Evolutionary conservation across 2,329 filamentous ascomycete genomes (phyloP).

Genomic region (Fusarium sp.): DNA sequence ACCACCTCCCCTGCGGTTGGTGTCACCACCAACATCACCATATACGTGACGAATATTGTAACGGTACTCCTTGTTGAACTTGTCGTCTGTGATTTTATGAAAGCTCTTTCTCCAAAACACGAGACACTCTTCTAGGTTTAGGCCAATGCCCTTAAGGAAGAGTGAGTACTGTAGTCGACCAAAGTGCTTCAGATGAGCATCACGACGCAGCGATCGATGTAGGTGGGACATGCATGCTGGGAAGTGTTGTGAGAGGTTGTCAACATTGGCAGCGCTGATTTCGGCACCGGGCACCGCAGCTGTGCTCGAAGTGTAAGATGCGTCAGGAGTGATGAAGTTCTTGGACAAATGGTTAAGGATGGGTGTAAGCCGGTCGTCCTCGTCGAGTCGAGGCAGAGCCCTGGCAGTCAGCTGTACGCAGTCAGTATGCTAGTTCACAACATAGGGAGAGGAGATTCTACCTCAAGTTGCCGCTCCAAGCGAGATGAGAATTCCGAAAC

Average conservation of each 20-base stretch:
- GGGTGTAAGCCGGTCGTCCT: conserved; percentile 87
- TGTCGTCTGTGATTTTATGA: conserved; percentile 88
- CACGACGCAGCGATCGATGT: conserved; percentile 86
- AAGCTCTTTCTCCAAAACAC: conserved; percentile 92
- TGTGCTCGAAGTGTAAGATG: conserved; percentile 76
- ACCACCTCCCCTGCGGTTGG: conserved; percentile 85
- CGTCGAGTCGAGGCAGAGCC: conserved; percentile 90
- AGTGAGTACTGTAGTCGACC: conserved; percentile 94
- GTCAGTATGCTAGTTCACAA: conserved; percentile 3
- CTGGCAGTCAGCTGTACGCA: conserved; percentile 80
- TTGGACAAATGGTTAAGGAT: conserved; percentile 85
- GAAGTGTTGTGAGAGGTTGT: conserved; percentile 83
- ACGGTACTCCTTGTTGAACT: conserved; percentile 96
- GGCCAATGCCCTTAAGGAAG: conserved; percentile 95
- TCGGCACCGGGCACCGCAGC: conserved; percentile 76
- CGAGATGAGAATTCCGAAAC: conserved; percentile 85
- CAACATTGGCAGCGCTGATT: conserved; percentile 83
- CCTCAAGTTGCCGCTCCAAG: conserved; percentile 86
- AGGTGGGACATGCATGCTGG: conserved; percentile 95
- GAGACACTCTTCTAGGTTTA: conserved; percentile 91
- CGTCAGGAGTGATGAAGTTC: conserved; percentile 93
- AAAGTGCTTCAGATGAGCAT: conserved; percentile 92
- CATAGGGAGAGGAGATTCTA: conserved; percentile 53
- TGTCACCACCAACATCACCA: conserved; percentile 93
- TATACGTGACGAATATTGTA: conserved; percentile 98